phyloP scores from a whole-genome alignment of 768 basidiomycete genomes.

The Sporobolomyces pararoseus region DNA sequence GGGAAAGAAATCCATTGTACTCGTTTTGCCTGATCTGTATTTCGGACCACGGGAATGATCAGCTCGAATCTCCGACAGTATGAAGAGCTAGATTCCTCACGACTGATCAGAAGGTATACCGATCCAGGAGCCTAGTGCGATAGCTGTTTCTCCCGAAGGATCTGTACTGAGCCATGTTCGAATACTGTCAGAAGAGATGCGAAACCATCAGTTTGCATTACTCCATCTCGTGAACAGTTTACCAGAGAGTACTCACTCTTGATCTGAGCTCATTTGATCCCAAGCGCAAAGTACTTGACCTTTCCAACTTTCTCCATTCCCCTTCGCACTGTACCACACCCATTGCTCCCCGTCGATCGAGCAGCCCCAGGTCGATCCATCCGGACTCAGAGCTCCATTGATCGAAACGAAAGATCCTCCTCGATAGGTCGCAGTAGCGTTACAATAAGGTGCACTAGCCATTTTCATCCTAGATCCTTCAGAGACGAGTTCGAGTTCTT shows the following conservation, averaged over 20 bases:
- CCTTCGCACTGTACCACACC: slow-evolving; percentile 6
- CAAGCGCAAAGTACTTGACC: background rate
- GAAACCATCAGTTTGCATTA: no score
- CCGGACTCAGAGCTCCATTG: background rate
- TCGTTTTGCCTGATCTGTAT: slow-evolving; percentile 1
- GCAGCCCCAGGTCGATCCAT: slow-evolving; percentile 10
- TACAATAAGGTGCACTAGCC: slow-evolving; percentile 1
- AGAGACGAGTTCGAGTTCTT: slow-evolving; percentile 2
- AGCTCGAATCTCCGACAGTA: background rate
- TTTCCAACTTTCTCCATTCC: slow-evolving; percentile 11
- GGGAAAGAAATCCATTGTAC: background rate
- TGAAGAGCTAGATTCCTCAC: background rate
- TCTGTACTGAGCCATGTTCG: background rate
- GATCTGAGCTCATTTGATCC: background rate
- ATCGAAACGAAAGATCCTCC: background rate
- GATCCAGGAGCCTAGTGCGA: background rate
- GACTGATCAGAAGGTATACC: background rate
- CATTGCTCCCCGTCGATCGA: background rate
- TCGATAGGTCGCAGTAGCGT: slow-evolving; percentile 6
- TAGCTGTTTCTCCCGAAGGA: slow-evolving; percentile 6
- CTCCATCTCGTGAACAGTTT: no score
- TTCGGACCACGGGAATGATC: no score
- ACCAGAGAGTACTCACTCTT: background rate
- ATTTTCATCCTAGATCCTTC: background rate
- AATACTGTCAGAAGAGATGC: no score